Evolutionary conservation across 305 asterid genomes (phyloP), one percentile per base, ranked within the genome.

Genomic region (Fraxinus paxiana): DNA sequence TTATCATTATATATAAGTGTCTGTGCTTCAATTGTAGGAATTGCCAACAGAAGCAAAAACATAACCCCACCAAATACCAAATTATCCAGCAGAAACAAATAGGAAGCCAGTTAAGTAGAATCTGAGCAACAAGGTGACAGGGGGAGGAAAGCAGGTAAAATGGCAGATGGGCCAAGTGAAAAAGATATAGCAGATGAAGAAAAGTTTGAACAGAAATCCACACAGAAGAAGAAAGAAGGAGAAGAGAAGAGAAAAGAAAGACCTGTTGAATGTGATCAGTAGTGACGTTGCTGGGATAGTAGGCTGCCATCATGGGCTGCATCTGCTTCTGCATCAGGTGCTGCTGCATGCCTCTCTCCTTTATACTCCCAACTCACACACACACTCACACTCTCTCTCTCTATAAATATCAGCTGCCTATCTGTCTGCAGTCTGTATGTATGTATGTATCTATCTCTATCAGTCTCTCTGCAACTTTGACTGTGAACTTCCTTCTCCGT

Each of bases 301-400:
- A 91, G 89, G 95, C 90, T 86, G 97, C 92, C 97, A 92, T 92
- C 87, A 87, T 92, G 90, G 94, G 93, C 88, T 92, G 93, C 88
- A 90, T 88, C 93, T 92, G 93, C 88, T 89, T 88, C 93, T 92
- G 96, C 89, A 89, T 88, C 96, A 88, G 93, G 90, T 92, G 94
- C 93, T 82, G 87, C 84, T 92, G 92, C 90, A 90, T 91, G 87
- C 86, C 61, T 17, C 61, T 6, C 6, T 18, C 69, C 31, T 77
- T 77, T 83, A 43, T 85, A 81, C 82, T 26, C 34, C 38, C 81
- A 65, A 79, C 79, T 76, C 80, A 77, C 86, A 82, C 83, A 73
- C 77, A 85, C 79, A 69, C 28, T 26, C 43, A 38, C 73, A 41
- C 71, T 48, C 70, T 65, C 82, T 20, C 73, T 34, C 67, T 41